Base-by-base conservation (phyloP, 768 basidiomycete genomes). In the Lactarius trivialis region DNA sequence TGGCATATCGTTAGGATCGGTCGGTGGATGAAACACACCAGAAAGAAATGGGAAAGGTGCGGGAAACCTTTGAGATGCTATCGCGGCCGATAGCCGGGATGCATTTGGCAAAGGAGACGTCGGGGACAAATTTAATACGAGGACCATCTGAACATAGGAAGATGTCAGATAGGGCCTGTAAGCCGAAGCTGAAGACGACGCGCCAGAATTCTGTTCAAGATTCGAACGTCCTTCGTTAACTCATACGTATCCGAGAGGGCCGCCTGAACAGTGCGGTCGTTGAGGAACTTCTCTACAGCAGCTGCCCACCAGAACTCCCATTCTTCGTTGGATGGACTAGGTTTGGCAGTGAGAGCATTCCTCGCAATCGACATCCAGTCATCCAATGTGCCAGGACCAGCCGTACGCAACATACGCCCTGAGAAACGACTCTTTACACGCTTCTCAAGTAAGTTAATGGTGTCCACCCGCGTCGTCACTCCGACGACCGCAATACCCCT, bases 401-500 rank as follows among this genome's bases (percentile, higher is more conserved):
- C 81, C 7, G 91, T 86, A 52, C 91, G 83, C 60, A 95, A 79
- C 68, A 93, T 90, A 59, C 97, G 81, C 34, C 94, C 93, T 1
- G 95, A 98, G 75, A 98, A 99, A 3, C 97, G 84, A 66, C 93
- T 97, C 74, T 98, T 97, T 55, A 99, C 97, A 49, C 97, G 82
- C 73, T 99, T 99, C 73, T 99, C 97, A 19, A 99, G 78, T 2
- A 90, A 75, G 65, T 91, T 89, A 62, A 98, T 81, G 19, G 92
- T 89, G 69, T 98, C 94, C 26, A 95, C 81, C 9, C 94, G 85
- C 34, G 85, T 85, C 1, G 94, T 93, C 12, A 94, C 73, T 8
- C 97, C 97, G 37, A 99, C 77, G 36, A 99, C 86, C 0, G 88
- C 89, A 24, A 97, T 73, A 2, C 93, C 94, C 64, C 82, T 84